Percentiles rank a stretch among this genome's conserved stretches.
These are phyloP conservation scores for Carex arenaria DNA, from an alignment of 202 grass and related monocot genomes.

Conservation along the genomic window DNA sequence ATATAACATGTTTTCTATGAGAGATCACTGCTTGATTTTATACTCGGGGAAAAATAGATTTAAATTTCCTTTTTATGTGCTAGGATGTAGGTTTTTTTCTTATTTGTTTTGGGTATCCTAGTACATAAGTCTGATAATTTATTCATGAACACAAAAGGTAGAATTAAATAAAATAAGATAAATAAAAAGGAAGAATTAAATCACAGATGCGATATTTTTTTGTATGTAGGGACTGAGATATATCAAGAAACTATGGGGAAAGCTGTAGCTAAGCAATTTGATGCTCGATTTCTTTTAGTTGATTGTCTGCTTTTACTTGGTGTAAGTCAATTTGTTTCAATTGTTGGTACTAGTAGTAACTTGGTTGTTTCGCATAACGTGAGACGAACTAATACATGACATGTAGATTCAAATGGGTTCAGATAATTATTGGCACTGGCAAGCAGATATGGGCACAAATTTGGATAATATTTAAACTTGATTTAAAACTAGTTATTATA, in stretches of 20 bases:
- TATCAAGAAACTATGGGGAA: constrained; percentile 91
- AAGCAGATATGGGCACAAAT: not conserved
- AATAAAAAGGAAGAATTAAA: not conserved
- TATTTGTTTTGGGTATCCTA: not conserved
- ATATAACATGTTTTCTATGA: not conserved
- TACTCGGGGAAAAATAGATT: not conserved
- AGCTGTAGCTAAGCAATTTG: constrained; percentile 77
- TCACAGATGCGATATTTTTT: not conserved
- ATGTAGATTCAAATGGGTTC: not conserved
- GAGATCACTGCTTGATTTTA: not conserved
- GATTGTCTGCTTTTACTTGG: constrained; percentile 58
- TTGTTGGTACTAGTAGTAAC: not conserved
- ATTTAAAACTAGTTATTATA: not conserved
- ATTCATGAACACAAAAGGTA: not conserved
- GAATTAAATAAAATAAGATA: not conserved
- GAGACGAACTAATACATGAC: not conserved
- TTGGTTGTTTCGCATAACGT: not conserved
- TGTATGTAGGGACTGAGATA: constrained; percentile 77
- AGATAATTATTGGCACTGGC: not conserved
- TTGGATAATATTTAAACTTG: not conserved
- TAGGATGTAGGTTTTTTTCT: not conserved
- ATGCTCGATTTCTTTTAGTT: constrained; percentile 69
- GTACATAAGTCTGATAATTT: not conserved
- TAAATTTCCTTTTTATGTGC: constrained; percentile 15
- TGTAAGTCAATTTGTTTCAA: constrained; percentile 53